phyloP scores from a whole-genome alignment of 768 basidiomycete species.

The Lentinula sp. region DNA sequence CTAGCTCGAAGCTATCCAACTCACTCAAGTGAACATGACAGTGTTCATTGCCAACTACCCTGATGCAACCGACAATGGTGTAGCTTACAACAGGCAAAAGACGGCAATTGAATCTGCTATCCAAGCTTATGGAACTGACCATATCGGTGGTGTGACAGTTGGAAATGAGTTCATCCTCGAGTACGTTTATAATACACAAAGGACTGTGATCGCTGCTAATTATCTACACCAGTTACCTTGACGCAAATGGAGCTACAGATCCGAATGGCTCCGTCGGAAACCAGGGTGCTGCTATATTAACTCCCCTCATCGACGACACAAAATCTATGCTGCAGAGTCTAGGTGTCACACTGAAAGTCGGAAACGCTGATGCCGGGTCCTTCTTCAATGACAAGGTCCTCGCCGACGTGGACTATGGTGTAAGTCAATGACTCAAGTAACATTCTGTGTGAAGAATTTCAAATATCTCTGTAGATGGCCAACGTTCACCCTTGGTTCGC shows the following conservation, averaged over 20 bases:
- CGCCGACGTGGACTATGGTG: slow-evolving; percentile 60
- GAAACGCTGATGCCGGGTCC: slow-evolving; percentile 81
- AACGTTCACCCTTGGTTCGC: slow-evolving; percentile 96
- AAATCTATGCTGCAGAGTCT: slow-evolving; percentile 50
- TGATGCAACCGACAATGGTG: slow-evolving; percentile 45
- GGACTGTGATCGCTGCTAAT: neutral
- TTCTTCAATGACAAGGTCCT: slow-evolving; percentile 75
- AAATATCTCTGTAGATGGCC: slow-evolving; percentile 39
- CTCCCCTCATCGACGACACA: slow-evolving; percentile 64
- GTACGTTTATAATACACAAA: slow-evolving; percentile 26
- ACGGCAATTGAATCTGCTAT: slow-evolving; percentile 59
- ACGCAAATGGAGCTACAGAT: slow-evolving; percentile 37
- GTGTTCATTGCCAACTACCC: slow-evolving; percentile 79
- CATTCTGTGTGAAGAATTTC: neutral
- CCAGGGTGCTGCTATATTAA: slow-evolving; percentile 55
- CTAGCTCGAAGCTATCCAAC: slow-evolving; percentile 84
- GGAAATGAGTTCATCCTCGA: slow-evolving; percentile 91
- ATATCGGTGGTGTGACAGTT: slow-evolving; percentile 80
- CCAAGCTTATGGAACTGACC: slow-evolving; percentile 66
- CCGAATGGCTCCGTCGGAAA: slow-evolving; percentile 57
- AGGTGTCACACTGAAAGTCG: slow-evolving; percentile 58
- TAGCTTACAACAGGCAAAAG: slow-evolving; percentile 71
- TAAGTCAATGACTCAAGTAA: slow-evolving; percentile 23
- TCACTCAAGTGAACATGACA: slow-evolving; percentile 81
- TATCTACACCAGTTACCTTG: slow-evolving; percentile 47